Percentiles rank a stretch among this genome's conserved stretches.
Evolutionary conservation across 345 rosid genomes (phyloP).

Genomic region (Theobroma cacao): DNA sequence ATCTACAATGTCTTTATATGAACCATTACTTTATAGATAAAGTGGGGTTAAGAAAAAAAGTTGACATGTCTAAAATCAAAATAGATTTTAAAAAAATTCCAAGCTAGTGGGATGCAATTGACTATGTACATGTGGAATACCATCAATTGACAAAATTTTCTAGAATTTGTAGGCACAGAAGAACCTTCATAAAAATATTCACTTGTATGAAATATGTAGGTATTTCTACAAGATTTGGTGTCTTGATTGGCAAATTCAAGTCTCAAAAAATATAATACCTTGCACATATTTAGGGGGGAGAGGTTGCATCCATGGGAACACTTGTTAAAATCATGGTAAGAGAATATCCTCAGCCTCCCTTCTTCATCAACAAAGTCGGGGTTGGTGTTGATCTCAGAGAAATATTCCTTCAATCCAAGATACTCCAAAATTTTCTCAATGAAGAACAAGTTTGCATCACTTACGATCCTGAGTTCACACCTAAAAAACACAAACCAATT

Average conservation of each 20-base stretch:
- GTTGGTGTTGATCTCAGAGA: constrained; percentile 78
- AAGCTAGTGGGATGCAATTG: neutral
- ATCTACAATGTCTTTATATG: neutral
- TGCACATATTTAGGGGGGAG: constrained; percentile 96
- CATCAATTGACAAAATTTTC: neutral
- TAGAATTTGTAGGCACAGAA: neutral
- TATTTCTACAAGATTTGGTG: neutral
- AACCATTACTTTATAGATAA: neutral
- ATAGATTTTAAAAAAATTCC: neutral
- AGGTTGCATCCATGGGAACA: constrained; percentile 60
- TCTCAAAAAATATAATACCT: constrained; percentile 40
- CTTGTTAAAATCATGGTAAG: constrained; percentile 57
- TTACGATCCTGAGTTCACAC: constrained; percentile 82
- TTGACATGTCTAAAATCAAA: neutral
- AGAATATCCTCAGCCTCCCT: constrained; percentile 59
- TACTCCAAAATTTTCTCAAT: constrained; percentile 69
- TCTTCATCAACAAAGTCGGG: constrained; percentile 63
- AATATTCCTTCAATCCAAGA: constrained; percentile 55
- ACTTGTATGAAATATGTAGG: neutral
- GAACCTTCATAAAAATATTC: neutral
- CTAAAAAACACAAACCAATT: constrained; percentile 24
- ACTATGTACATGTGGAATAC: neutral
- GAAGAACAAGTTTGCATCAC: constrained; percentile 83
- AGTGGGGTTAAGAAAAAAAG: constrained; percentile 4
- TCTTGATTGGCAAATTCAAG: neutral